Percentiles rank a stretch among this genome's conserved stretches.
phyloP scores from a whole-genome alignment of 192 early-diverging fungal genomes.

The Coemansia sp. region DNA sequence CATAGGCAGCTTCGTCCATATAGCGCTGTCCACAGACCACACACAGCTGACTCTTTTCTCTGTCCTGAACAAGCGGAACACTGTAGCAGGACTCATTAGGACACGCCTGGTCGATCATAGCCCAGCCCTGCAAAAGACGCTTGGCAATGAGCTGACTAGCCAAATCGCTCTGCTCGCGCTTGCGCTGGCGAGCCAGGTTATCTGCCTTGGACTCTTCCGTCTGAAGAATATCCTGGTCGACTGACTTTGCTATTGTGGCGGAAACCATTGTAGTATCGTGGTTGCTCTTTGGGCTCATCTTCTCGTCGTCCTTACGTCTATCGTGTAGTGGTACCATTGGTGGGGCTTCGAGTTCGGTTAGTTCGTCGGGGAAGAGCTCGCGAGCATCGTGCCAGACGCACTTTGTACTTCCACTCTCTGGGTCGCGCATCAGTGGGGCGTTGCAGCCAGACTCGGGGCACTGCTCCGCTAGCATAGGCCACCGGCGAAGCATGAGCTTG shows the following conservation, averaged over 20 bases:
- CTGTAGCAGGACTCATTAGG: conserved; percentile 32
- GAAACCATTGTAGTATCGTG: neutral
- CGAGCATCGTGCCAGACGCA: conserved; percentile 51
- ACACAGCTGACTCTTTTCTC: conserved; percentile 36
- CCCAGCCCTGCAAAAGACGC: conserved; percentile 50
- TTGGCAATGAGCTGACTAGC: conserved; percentile 49
- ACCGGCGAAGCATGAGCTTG: conserved; percentile 53
- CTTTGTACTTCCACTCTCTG: conserved; percentile 27
- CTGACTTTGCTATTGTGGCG: neutral
- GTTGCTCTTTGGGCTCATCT: conserved; percentile 8
- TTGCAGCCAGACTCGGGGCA: conserved; percentile 36
- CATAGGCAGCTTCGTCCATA: conserved; percentile 46
- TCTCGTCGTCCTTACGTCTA: conserved; percentile 20
- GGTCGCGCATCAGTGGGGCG: conserved; percentile 48
- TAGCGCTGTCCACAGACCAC: conserved; percentile 43
- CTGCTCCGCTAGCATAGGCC: conserved; percentile 53
- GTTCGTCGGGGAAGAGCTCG: conserved; percentile 49
- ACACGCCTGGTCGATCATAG: conserved; percentile 43
- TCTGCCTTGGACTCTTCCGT: neutral
- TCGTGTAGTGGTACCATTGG: no score
- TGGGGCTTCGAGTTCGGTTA: conserved; percentile 4
- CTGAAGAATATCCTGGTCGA: neutral
- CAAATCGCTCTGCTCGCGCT: conserved; percentile 38
- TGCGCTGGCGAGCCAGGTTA: conserved; percentile 10
- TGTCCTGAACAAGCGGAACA: conserved; percentile 45